Percentiles rank a stretch among this genome's conserved stretches.
These are phyloP conservation scores for Sporothrix humicola DNA, from an alignment of 2,329 filamentous ascomycete species.

Conservation along the genomic window DNA sequence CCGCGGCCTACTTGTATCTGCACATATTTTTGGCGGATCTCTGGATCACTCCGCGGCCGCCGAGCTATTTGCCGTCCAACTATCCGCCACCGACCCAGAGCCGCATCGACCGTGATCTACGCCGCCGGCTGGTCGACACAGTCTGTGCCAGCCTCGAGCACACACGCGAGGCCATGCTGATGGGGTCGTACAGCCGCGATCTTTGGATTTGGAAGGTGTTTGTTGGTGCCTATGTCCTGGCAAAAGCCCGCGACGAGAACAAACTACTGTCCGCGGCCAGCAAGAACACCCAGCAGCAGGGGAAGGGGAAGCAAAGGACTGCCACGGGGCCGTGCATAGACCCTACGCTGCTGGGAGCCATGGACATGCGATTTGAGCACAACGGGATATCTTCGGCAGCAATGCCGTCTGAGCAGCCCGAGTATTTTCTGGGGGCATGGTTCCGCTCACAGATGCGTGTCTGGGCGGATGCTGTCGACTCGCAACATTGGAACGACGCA, in stretches of 20 bases:
- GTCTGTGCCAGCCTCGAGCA: background rate
- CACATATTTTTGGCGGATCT: background rate
- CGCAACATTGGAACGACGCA: slow-evolving; percentile 5
- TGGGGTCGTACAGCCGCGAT: background rate
- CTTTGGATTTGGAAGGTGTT: slow-evolving; percentile 19
- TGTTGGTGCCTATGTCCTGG: background rate
- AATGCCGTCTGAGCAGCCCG: background rate
- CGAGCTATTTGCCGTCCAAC: background rate
- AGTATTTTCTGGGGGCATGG: slow-evolving; percentile 19
- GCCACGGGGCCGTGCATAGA: background rate
- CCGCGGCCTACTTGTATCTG: background rate
- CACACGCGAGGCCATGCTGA: background rate
- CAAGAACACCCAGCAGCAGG: background rate
- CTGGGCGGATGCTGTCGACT: background rate
- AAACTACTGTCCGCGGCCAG: too few species aligned
- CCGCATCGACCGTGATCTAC: slow-evolving; percentile 9
- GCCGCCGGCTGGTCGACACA: slow-evolving; percentile 7
- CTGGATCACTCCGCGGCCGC: background rate
- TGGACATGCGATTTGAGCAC: background rate
- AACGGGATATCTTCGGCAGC: background rate
- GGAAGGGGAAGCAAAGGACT: too few species aligned
- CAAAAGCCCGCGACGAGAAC: background rate
- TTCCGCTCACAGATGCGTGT: slow-evolving; percentile 20
- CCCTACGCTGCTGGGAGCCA: background rate
- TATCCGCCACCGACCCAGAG: background rate